These are phyloP conservation scores for Scutellaria galericulata DNA, from an alignment of 257 asterid genomes.

Conservation along the genomic window DNA sequence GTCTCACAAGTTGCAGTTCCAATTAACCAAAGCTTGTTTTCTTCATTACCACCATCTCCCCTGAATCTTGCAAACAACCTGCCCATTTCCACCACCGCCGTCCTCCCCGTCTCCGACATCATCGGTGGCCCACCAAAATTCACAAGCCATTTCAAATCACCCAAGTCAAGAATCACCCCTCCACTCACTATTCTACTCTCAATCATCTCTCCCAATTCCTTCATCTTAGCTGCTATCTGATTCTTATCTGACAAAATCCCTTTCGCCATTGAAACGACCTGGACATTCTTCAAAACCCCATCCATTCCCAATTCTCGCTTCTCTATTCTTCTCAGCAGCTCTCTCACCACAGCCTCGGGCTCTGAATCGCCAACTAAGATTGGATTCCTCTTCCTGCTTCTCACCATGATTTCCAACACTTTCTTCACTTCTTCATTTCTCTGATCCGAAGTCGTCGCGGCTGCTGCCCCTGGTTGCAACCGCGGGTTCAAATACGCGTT, in stretches of 20 bases:
- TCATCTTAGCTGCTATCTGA: slow-evolving; percentile 46
- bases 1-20: slow-evolving; percentile 95
- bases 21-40: slow-evolving; percentile 66
- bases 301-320: slow-evolving; percentile 49
- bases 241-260: slow-evolving; percentile 46
- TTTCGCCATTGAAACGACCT: slow-evolving; percentile 55
- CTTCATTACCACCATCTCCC: slow-evolving; percentile 33
- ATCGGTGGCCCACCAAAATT: slow-evolving; percentile 55
- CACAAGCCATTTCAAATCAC: slow-evolving; percentile 85
- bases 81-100: slow-evolving; percentile 64
- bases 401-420: slow-evolving; percentile 59
- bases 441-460: slow-evolving; percentile 7
- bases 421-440: slow-evolving; percentile 57
- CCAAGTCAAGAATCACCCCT: slow-evolving; percentile 74
- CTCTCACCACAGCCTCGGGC: slow-evolving; percentile 60
- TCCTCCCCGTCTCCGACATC: slow-evolving; percentile 52
- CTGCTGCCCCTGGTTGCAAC: slow-evolving; percentile 13
- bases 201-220: slow-evolving; percentile 54
- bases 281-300: slow-evolving; percentile 47
- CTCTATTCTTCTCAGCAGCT: slow-evolving; percentile 54
- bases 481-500: slow-evolving; percentile 34
- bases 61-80: slow-evolving; percentile 48
- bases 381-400: slow-evolving; percentile 68
- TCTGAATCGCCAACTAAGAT: slow-evolving; percentile 74
- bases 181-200: slow-evolving; percentile 52